Base-by-base conservation (phyloP, 2,329 filamentous ascomycete species). In the Westerdykella sp. region DNA sequence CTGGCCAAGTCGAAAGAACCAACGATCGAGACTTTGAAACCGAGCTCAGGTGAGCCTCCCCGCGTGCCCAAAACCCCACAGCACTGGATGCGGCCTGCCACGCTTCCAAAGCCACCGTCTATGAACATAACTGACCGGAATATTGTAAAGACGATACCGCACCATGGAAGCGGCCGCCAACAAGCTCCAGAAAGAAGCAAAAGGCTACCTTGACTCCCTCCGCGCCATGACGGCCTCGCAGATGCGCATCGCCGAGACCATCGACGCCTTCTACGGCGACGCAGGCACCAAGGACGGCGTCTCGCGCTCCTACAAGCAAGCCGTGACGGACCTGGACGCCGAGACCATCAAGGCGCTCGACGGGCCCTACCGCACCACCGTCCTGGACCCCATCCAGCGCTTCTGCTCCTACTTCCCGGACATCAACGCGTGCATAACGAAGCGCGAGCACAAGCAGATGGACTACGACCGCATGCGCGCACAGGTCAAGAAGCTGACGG, bases 371-470 rank as follows among this genome's bases (percentile, higher is more conserved):
- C 80, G 87, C 69, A 85, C 86, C 35, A 97, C 93, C 5, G 93
- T 98, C 22, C 78, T 98, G 38, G 93, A 98, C 57, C 93, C 93
- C 34, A 98, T 98, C 66, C 84, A 84, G 51, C 81, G 90, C 53
- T 98, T 97, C 74, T 97, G 91, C 73, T 87, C 88, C 55, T 98
- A 98, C 73, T 98, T 98, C 69, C 91, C 93, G 28, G 93, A 98
- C 67, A 90, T 98, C 64, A 98, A 98, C 71, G 89, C 96, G 73
- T 96, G 91, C 70, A 96, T 98, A 71, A 98, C 97, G 74, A 98
- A 98, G 74, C 87, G 94, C 60, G 86, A 94, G 61, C 87, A 98
- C 78, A 98, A 98, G 71, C 84, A 97, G 44, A 86, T 97, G 55
- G 94, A 98, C 72, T 98, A 98, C 74, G 93, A 98, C 67, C 82